phyloP scores from a whole-genome alignment of 768 basidiomycete species.

The Ramaria rubella region DNA sequence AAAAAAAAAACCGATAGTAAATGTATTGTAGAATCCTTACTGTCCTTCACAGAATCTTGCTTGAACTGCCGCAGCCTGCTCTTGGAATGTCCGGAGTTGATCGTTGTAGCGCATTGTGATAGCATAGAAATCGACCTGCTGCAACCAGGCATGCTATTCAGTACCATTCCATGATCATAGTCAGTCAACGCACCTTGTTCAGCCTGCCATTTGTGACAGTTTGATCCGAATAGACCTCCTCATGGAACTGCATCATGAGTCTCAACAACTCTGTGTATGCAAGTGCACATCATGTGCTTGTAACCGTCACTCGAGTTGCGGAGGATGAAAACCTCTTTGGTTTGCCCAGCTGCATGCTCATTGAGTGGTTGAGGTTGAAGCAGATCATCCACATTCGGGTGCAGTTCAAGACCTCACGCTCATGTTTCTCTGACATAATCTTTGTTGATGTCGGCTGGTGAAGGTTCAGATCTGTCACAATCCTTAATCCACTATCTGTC shows the following conservation, averaged over 20 bases:
- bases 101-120: conserved; percentile 13
- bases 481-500: conserved; percentile 33
- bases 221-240: conserved; percentile 39
- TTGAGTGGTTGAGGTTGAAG: conserved; percentile 82
- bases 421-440: conserved; percentile 37
- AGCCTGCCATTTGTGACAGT: not conserved
- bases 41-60: conserved; percentile 8
- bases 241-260: conserved; percentile 68
- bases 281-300: conserved; percentile 65
- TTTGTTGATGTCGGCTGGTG: conserved; percentile 52
- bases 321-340: conserved; percentile 75
- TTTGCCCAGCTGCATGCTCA: conserved; percentile 80
- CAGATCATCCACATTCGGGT: conserved; percentile 88
- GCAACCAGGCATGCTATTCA: not conserved
- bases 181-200: not conserved
- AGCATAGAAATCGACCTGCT: conserved; percentile 11
- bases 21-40: conserved; percentile 5
- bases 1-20: not conserved
- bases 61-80: conserved; percentile 9
- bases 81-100: conserved; percentile 8
- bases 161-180: not conserved
- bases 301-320: conserved; percentile 73
- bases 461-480: conserved; percentile 85
- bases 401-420: conserved; percentile 78
- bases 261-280: conserved; percentile 60